Evolutionary conservation across 495 filamentous ascomycete species (phyloP), one percentile per base, ranked within the genome.

Genomic region (Cryomyces antarcticus): DNA sequence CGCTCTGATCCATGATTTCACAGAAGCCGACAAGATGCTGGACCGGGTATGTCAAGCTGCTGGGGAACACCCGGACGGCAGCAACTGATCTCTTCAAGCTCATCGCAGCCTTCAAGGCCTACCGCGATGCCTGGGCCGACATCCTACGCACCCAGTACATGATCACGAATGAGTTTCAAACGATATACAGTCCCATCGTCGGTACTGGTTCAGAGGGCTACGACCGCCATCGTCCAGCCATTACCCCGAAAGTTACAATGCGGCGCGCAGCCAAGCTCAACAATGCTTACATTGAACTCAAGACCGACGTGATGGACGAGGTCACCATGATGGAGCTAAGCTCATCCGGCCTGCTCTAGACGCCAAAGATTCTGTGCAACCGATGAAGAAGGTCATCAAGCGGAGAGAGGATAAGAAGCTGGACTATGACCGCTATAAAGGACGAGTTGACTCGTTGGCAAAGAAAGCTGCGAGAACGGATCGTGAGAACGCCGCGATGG

Each of bases 381-480:
- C 82, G 0, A 66, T 93, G 56, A 80, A 85, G 54, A 94, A 88
- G 60, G 79, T 79, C 3, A 88, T 96, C 57, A 93, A 93, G 64
- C 88, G 83, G 54, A 68, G 88, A 35, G 83, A 92, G 52, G 80
- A 93, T 51, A 84, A 78, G 60, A 80, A 93, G 68, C 52, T 89
- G 38, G 88, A 95, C 56, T 94, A 77, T 52, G 88, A 96, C 59
- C 77, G 78, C 46, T 76, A 75, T 45, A 75, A 86, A 53, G 71
- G 78, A 43, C 74, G 77, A 43, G 75, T 78, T 17, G 81, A 81
- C 46, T 76, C 72, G 52, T 66, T 75, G 24, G 62, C 71, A 47
- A 78, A 76, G 53, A 93, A 93, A 56, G 53, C 67, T 11, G 78
- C 73, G 37, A 72, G 78, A 42, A 74, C 72, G 28, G 74, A 87